Conservation (phyloP, 2,329 filamentous ascomycete species). For the Incumbomyces lentus region DNA sequence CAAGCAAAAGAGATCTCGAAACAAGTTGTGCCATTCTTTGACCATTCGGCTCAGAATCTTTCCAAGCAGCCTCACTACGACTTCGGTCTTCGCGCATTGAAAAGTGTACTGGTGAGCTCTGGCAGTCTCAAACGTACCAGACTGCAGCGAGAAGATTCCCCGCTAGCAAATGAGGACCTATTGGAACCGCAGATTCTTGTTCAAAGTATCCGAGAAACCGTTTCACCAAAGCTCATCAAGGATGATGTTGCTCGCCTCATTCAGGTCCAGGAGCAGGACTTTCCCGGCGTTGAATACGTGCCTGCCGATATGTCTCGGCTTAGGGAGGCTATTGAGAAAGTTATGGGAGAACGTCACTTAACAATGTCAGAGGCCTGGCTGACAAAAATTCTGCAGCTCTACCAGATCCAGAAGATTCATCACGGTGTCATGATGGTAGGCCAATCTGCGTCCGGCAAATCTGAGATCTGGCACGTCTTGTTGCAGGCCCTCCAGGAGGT, state of each 20-base stretch:
- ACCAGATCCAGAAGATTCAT: constrained; percentile 95
- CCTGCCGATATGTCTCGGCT: constrained; percentile 75
- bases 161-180: constrained; percentile 47
- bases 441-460: constrained; percentile 94
- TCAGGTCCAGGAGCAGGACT: constrained; percentile 70
- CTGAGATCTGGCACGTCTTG: constrained; percentile 84
- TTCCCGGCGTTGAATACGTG: constrained; percentile 87
- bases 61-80: constrained; percentile 99
- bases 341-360: constrained; percentile 75
- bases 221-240: constrained; percentile 92
- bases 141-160: constrained; percentile 48
- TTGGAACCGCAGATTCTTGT: constrained; percentile 97
- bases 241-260: constrained; percentile 84
- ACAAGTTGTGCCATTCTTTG: constrained; percentile 97
- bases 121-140: constrained; percentile 86
- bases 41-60: constrained; percentile 67
- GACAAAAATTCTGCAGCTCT: constrained; percentile 91
- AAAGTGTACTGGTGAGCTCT: constrained; percentile 96
- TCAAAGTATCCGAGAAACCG: constrained; percentile 95
- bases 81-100: constrained; percentile 92
- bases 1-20: constrained; percentile 89
- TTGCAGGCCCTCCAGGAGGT: constrained; percentile 84
- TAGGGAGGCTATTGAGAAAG: constrained; percentile 66
- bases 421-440: constrained; percentile 99
- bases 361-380: constrained; percentile 93